These are phyloP conservation scores for Ceraceosorus bombacis DNA, from an alignment of 1,284 basidiomycete genomes.

Conservation along the genomic window DNA sequence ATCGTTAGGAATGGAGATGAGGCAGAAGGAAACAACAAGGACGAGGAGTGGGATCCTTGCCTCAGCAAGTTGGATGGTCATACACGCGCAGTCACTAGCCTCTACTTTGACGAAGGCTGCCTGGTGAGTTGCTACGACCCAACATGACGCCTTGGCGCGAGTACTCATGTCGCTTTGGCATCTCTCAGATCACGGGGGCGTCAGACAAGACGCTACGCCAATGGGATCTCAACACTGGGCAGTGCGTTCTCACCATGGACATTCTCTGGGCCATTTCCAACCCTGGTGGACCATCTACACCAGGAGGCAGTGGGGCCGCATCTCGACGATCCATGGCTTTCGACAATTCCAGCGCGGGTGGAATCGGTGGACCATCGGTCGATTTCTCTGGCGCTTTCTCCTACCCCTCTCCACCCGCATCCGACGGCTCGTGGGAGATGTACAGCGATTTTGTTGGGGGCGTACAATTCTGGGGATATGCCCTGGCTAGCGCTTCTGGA, in stretches of 20 bases:
- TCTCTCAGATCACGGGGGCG: conserved; percentile 62
- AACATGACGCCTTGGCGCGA: no score
- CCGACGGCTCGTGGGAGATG: conserved; percentile 84
- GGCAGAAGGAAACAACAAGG: conserved; percentile 20
- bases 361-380: no score
- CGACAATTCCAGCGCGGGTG: no score
- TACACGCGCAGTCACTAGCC: conserved; percentile 77
- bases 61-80: conserved; percentile 78
- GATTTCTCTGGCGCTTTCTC: conserved; percentile 54
- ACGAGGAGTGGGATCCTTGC: conserved; percentile 55
- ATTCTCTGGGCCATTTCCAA: conserved; percentile 99
- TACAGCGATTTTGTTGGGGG: conserved; percentile 96
- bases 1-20: conserved; percentile 6
- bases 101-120: conserved; percentile 92
- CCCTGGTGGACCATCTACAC: conserved; percentile 49
- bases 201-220: conserved; percentile 97
- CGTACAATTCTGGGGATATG: conserved; percentile 98
- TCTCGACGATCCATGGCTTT: no score
- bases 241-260: conserved; percentile 98
- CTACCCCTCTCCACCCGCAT: conserved; percentile 71
- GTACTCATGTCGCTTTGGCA: no score
- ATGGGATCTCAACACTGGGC: conserved; percentile 94
- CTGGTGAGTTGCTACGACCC: conserved; percentile 55
- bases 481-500: conserved; percentile 87
- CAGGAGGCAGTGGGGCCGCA: no score